Conservation (phyloP, 768 basidiomycete genomes). For the Megacollybia marginata region DNA sequence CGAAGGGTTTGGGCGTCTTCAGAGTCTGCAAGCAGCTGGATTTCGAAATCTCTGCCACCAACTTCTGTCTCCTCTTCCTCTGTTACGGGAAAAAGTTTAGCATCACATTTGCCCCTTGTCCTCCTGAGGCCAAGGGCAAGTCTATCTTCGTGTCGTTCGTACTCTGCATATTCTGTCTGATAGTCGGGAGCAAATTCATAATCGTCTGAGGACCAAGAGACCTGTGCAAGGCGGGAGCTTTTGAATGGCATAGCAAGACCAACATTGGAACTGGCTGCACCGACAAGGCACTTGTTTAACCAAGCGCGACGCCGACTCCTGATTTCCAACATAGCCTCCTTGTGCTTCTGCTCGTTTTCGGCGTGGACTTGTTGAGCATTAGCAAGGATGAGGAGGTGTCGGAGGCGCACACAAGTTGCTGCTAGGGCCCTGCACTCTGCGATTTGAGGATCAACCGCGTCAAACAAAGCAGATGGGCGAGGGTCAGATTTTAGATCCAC, state of each 20-base stretch:
- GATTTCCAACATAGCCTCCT: slow-evolving; percentile 43
- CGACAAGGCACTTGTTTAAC: slow-evolving; percentile 44
- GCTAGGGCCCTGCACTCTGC: slow-evolving; percentile 26
- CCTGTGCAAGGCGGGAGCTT: slow-evolving; percentile 42
- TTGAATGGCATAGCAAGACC: slow-evolving; percentile 43
- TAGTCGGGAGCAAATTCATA: slow-evolving; percentile 13
- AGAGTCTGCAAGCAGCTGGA: neutral
- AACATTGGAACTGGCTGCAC: slow-evolving; percentile 22
- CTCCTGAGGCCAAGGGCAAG: neutral
- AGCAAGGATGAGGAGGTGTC: slow-evolving; percentile 32
- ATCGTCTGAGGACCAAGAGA: slow-evolving; percentile 32
- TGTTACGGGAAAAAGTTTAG: neutral
- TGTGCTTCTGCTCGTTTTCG: slow-evolving; percentile 30
- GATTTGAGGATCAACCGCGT: slow-evolving; percentile 10
- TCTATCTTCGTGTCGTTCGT: neutral
- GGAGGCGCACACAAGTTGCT: slow-evolving; percentile 27
- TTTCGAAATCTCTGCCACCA: neutral
- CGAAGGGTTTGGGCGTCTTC: neutral
- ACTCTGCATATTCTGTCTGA: neutral
- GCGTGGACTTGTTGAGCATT: slow-evolving; percentile 32
- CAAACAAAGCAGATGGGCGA: slow-evolving; percentile 1
- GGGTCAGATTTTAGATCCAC: slow-evolving; percentile 11
- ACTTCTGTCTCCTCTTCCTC: neutral
- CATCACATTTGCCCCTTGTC: neutral
- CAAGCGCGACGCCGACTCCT: slow-evolving; percentile 60